Conservation (phyloP, 768 basidiomycete species). For the Leccinum rimulosum region DNA sequence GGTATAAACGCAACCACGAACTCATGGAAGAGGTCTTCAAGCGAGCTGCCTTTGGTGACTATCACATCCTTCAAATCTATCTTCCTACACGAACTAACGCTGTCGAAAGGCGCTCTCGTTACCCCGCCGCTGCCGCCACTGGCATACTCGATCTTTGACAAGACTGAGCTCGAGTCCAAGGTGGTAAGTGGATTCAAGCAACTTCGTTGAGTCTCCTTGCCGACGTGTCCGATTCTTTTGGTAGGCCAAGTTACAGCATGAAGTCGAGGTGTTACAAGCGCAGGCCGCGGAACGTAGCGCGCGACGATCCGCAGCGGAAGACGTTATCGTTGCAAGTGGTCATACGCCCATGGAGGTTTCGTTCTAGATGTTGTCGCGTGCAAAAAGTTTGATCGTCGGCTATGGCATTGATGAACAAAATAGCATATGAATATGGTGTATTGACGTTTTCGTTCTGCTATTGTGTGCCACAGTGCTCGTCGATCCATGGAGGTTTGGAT, state of each 20-base stretch:
- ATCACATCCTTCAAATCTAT: neutral
- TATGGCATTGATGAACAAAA: neutral
- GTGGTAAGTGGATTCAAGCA: slow-evolving; percentile 38
- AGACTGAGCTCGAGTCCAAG: slow-evolving; percentile 54
- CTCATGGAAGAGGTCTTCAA: slow-evolving; percentile 82
- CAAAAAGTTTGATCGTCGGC: neutral
- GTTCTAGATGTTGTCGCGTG: slow-evolving; percentile 6
- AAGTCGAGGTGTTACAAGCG: slow-evolving; percentile 54
- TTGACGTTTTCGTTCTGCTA: neutral
- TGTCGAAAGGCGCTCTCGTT: slow-evolving; percentile 42
- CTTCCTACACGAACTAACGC: neutral
- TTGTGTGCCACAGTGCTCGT: neutral
- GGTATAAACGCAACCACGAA: slow-evolving; percentile 80
- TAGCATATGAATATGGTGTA: neutral
- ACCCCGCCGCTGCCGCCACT: slow-evolving; percentile 39
- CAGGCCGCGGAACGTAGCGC: slow-evolving; percentile 46
- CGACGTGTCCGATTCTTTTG: neutral
- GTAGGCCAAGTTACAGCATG: slow-evolving; percentile 56
- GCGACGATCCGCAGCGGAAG: slow-evolving; percentile 28
- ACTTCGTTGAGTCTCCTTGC: neutral
- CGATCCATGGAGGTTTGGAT: neutral
- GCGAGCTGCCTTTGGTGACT: slow-evolving; percentile 61
- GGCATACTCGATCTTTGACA: slow-evolving; percentile 62
- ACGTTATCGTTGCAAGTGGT: slow-evolving; percentile 31
- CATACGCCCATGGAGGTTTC: slow-evolving; percentile 31